Evolutionary conservation across 495 filamentous ascomycete species (phyloP), one percentile per base, ranked within the genome.

Genomic region (Penicillium canescens): DNA sequence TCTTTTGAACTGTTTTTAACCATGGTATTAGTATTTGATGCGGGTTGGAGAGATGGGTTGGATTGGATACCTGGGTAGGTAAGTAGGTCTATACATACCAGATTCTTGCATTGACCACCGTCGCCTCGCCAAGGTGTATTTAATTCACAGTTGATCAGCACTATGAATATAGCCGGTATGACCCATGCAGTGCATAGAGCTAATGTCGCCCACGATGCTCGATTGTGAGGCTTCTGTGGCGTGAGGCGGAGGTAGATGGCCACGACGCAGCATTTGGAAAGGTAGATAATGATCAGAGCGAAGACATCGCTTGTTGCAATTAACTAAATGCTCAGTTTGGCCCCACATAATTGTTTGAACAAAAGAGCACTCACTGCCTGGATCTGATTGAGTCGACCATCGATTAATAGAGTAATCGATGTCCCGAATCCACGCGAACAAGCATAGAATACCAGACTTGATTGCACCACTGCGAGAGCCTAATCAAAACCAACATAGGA

Each of bases 231-330:
- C 54, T 70, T 75, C 23, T 75, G 65, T 0, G 76, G 78, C 1
- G 78, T 77, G 4, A 81, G 62, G 12, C 74, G 72, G n/a, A 77
- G 65, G 42, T 76, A 75, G 26, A 81, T 74, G 12, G 72, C 69
- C 10, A 72, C 56, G 26, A 77, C 72, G 24, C 75, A 77, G 61
- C 66, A 74, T 66, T 81, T 81, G 24, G 74, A 73, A 36, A 78
- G 61, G 44, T 71, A 78, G 6, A 79, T 54, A 8, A 68, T 67
- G 14, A 78, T 45, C 38, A 81, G 54, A 43, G 73, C 75, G 50
- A 81, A 62, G n/a, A 74, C 59, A 41, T 78, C 73, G 59, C 67
- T 69, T 47, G 62, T 58, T 48, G 68, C 65, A 36, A 71, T 56
- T 38, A 69, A 59, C 77, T 79, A 31, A 26, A 23, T 50, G 50